Evolutionary conservation across 495 filamentous ascomycete genomes (phyloP), one percentile per base, ranked within the genome.

Genomic region (Emericellopsis terricola): DNA sequence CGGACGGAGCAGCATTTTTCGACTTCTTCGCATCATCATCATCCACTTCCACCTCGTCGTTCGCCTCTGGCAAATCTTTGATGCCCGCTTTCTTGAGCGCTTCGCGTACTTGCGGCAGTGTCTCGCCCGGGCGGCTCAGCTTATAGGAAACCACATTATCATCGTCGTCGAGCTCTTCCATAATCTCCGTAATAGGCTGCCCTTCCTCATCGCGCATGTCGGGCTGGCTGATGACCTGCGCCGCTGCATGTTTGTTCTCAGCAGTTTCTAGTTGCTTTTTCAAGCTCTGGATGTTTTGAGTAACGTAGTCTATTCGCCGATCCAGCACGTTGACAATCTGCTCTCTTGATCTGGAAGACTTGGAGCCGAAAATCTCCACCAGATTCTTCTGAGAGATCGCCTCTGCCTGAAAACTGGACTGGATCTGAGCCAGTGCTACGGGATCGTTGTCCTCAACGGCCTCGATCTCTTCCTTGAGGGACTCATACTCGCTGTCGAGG

Each of bases 111-210:
- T 78, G 64, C 2, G 71, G 52, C 29, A 73, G 65, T 6, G 61
- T 54, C 29, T 78, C 65, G 14, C 70, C 71, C 0, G 81, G 71
- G 1, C 49, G 67, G 8, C 71, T 70, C 6, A 71, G 57, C 18
- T 60, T 63, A 35, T 57, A 73, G 1, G 68, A 76, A 19, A 94
- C 57, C 8, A 96, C 65, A 45, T 93, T 87, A 13, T 72, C 89
- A 13, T 93, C 75, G 14, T 94, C 87, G 50, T 97, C 89, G 29
- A 97, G 59, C 55, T 93, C 77, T 52, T 97, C 87, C 28, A 74
- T 55, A 39, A 97, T 94, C 34, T 94, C 87, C 15, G 72, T 80
- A 34, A 93, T 64, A 2, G 83, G 78, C 29, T 85, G 32, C 50
- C 38, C 75, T 60, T 77, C 76, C 36, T 79, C 77, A 24, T 67